phyloP scores from a whole-genome alignment of 306 rosid species.

The Boehmeria nivea region DNA sequence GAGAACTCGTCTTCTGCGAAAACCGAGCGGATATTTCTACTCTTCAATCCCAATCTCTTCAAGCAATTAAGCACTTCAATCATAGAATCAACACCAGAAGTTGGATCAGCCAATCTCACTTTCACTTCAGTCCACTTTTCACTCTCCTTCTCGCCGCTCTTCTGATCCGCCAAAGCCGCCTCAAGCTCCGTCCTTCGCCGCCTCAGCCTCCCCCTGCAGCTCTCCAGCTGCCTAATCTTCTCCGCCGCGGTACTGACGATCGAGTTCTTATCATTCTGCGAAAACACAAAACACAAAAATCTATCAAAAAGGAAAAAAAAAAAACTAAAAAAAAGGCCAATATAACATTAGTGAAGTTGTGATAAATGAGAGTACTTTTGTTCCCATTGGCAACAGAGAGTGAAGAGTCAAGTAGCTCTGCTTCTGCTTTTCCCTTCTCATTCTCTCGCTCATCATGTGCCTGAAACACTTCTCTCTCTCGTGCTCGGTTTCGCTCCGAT shows the following conservation, averaged over 20 bases:
- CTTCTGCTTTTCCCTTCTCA: conserved; percentile 63
- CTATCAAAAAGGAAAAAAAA: neutral
- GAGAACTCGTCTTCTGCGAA: conserved; percentile 38
- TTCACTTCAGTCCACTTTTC: conserved; percentile 15
- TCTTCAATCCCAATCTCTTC: conserved; percentile 34
- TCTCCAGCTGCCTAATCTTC: conserved; percentile 40
- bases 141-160: neutral
- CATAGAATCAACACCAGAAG: conserved; percentile 49
- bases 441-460: conserved; percentile 70
- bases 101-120: conserved; percentile 33
- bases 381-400: conserved; percentile 55
- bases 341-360: neutral
- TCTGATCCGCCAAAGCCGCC: conserved; percentile 1
- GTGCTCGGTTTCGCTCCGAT: conserved; percentile 12
- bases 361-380: conserved; percentile 49
- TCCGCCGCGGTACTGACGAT: conserved; percentile 42
- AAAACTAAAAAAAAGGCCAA: neutral
- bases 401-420: conserved; percentile 46
- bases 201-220: conserved; percentile 36
- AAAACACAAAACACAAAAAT: neutral
- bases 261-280: conserved; percentile 63
- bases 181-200: conserved; percentile 35
- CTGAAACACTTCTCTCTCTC: conserved; percentile 40
- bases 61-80: conserved; percentile 45
- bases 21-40: conserved; percentile 37